These are phyloP conservation scores for Meyerozyma guilliermondii DNA, from an alignment of 1,139 yeast species.

Conservation along the genomic window DNA sequence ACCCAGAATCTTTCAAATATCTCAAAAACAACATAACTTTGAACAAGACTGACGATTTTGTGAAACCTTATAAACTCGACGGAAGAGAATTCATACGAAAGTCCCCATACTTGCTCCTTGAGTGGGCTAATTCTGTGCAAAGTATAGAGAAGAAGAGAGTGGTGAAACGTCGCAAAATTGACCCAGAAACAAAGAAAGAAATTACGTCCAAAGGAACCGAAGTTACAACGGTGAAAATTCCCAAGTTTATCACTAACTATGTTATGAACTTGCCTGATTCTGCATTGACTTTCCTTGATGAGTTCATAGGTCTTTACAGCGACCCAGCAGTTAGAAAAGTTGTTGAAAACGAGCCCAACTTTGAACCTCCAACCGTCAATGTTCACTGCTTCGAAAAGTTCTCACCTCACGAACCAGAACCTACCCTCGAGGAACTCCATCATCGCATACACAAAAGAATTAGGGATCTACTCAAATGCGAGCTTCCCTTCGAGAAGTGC, in stretches of 20 bases:
- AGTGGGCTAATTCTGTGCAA: constrained; percentile 20
- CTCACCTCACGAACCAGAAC: constrained; percentile 66
- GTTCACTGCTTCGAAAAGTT: constrained; percentile 93
- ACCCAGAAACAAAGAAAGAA: constrained; percentile 15
- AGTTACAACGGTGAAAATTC: constrained; percentile 38
- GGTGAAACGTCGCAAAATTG: constrained; percentile 29
- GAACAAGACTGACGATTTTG: constrained; percentile 62
- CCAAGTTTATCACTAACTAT: constrained; percentile 61
- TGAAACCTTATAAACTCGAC: constrained; percentile 64
- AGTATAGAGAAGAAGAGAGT: constrained; percentile 23
- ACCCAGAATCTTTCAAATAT: constrained; percentile 77
- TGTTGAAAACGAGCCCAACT: constrained; percentile 34
- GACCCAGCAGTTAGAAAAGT: constrained; percentile 30
- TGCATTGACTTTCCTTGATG: constrained; percentile 80
- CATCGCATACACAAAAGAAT: constrained; percentile 59
- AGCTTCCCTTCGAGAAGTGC: constrained; percentile 67
- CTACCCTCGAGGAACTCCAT: constrained; percentile 59
- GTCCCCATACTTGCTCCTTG: constrained; percentile 49
- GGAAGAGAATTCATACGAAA: constrained; percentile 74
- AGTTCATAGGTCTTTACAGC: constrained; percentile 65
- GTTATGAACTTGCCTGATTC: constrained; percentile 96
- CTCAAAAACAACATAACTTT: constrained; percentile 56
- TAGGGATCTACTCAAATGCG: constrained; percentile 44
- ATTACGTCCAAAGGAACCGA: constrained; percentile 21
- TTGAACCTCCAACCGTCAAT: constrained; percentile 68